Conservation (phyloP, 768 basidiomycete species). For the Boletus sp. region DNA sequence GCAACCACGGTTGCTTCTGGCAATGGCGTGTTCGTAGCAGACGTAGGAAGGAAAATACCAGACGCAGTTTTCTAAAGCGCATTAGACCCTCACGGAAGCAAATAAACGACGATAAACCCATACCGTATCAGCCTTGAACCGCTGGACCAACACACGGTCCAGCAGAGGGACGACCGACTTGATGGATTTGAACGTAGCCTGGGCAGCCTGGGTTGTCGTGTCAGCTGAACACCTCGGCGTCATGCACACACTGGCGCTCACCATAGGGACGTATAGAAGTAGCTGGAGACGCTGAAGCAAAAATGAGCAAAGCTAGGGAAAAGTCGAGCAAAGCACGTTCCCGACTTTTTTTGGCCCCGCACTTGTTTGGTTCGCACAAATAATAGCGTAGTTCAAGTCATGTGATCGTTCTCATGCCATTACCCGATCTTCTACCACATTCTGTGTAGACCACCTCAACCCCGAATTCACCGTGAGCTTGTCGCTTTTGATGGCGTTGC, state of each 20-base stretch:
- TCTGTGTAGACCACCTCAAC: not conserved
- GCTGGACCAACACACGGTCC: conserved; percentile 95
- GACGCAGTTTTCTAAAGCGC: conserved; percentile 86
- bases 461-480: not conserved
- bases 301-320: conserved; percentile 27
- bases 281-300: conserved; percentile 7
- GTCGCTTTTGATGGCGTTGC: not conserved
- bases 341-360: conserved; percentile 18
- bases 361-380: conserved; percentile 30
- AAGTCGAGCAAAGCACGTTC: conserved; percentile 8
- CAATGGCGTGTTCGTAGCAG: conserved; percentile 78
- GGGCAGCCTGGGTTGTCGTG: conserved; percentile 55
- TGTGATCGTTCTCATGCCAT: conserved; percentile 14
- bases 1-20: conserved; percentile 97
- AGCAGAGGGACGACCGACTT: conserved; percentile 85
- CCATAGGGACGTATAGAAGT: conserved; percentile 22
- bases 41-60: conserved; percentile 94
- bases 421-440: not conserved
- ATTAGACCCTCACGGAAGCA: not conserved
- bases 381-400: conserved; percentile 20
- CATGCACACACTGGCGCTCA: conserved; percentile 12
- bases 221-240: not conserved
- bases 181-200: conserved; percentile 95
- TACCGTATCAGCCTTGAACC: conserved; percentile 95
- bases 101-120: conserved; percentile 26